Conservation (phyloP, 345 rosid species). For the Ceriops decandra region DNA sequence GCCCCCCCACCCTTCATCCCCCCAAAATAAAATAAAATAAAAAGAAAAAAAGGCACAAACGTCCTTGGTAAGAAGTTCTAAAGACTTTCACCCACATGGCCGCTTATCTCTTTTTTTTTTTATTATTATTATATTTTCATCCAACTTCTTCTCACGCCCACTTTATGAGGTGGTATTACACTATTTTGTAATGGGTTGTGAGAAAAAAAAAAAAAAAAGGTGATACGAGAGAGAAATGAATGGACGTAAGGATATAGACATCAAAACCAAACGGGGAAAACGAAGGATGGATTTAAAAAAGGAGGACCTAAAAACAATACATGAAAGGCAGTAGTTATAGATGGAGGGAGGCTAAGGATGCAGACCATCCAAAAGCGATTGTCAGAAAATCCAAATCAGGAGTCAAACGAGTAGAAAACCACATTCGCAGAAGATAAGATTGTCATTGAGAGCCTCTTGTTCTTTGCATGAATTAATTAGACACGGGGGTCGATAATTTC, state of each 20-base stretch:
- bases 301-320: too few relatives aligned
- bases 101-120: too few relatives aligned
- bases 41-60: too few relatives aligned
- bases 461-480: not conserved
- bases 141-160: too few relatives aligned
- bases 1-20: too few relatives aligned
- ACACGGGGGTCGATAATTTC: conserved; percentile 3
- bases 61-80: too few relatives aligned
- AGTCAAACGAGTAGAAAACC: conserved; percentile 30
- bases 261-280: not conserved
- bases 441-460: conserved; percentile 12
- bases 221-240: not conserved
- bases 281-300: not conserved
- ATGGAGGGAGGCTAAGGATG: conserved; percentile 9
- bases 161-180: too few relatives aligned
- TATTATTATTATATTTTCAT: too few relatives aligned
- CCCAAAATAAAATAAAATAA: too few relatives aligned
- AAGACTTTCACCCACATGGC: too few relatives aligned
- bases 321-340: not conserved
- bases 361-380: not conserved
- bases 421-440: conserved; percentile 29
- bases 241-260: not conserved
- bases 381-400: conserved; percentile 19
- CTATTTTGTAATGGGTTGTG: too few relatives aligned
- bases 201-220: too few relatives aligned